phyloP scores from a whole-genome alignment of 495 filamentous ascomycete species.

The Hypoxylon subgilvum region DNA sequence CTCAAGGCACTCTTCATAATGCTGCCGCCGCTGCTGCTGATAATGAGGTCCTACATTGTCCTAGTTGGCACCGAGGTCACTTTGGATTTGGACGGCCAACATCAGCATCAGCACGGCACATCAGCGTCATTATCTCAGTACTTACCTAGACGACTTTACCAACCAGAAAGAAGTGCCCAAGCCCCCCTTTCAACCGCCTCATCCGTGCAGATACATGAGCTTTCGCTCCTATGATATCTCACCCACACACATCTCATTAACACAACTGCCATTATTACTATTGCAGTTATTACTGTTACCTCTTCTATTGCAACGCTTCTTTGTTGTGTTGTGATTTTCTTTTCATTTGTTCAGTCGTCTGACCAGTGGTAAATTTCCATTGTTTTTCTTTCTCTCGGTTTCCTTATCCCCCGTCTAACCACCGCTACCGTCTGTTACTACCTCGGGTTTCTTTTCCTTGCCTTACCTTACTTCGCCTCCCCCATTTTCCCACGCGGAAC shows the following conservation, averaged over 20 bases:
- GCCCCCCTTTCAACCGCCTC: conserved; percentile 6
- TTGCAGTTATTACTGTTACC: background rate
- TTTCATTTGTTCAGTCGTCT: conserved; percentile 14
- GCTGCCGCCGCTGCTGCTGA: background rate
- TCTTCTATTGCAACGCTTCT: conserved; percentile 11
- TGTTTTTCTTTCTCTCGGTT: conserved; percentile 8
- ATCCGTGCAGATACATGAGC: conserved; percentile 21
- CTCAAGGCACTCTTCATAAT: conserved; percentile 3
- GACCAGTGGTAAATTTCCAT: conserved; percentile 32
- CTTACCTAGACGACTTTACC: conserved; percentile 12
- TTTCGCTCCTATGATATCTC: conserved; percentile 22
- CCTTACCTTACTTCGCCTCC: conserved; percentile 33
- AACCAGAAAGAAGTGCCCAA: conserved; percentile 7
- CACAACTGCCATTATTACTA: conserved; percentile 21
- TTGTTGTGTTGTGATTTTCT: conserved; percentile 15
- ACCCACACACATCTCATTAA: too few relatives aligned
- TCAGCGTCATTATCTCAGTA: background rate
- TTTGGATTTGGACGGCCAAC: conserved; percentile 1
- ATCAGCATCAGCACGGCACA: conserved; percentile 1
- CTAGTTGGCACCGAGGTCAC: conserved; percentile 6
- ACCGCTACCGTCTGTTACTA: conserved; percentile 22
- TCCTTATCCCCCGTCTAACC: background rate
- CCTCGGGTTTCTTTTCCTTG: background rate
- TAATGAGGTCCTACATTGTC: background rate
- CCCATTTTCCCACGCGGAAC: conserved; percentile 12